These are phyloP conservation scores for Pichia kluyveri DNA, from an alignment of 805 yeast species.

Conservation along the genomic window DNA sequence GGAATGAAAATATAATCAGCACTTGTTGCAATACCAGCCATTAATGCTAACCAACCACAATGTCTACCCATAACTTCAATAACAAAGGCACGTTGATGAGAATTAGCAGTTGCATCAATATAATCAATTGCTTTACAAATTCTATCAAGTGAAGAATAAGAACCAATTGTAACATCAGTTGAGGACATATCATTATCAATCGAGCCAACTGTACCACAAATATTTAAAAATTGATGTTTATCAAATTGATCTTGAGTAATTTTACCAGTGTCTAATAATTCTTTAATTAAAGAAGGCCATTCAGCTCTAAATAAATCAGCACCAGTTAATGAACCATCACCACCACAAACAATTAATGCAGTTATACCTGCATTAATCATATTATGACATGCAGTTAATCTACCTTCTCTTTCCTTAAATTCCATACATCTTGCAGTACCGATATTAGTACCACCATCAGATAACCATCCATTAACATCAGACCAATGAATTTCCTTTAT, in stretches of 20 bases:
- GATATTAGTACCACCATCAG: constrained; percentile 67
- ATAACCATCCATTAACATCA: constrained; percentile 63
- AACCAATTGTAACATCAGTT: constrained; percentile 80
- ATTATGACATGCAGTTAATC: constrained; percentile 55
- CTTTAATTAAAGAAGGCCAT: constrained; percentile 65
- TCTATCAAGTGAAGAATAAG: constrained; percentile 67
- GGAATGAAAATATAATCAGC: constrained; percentile 79
- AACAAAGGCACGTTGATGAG: constrained; percentile 77
- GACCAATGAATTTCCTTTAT: constrained; percentile 62
- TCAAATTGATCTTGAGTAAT: constrained; percentile 39
- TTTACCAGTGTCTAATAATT: constrained; percentile 37
- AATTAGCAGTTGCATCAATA: constrained; percentile 76
- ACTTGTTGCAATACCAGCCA: constrained; percentile 74
- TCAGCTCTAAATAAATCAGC: constrained; percentile 70
- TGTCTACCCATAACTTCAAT: constrained; percentile 87
- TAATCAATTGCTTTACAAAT: constrained; percentile 70
- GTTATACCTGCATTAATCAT: constrained; percentile 66
- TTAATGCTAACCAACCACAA: constrained; percentile 80
- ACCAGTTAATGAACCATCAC: constrained; percentile 78
- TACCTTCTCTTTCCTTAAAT: constrained; percentile 58
- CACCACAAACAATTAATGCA: constrained; percentile 74
- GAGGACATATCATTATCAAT: constrained; percentile 79
- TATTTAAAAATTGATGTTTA: constrained; percentile 48
- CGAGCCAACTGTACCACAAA: constrained; percentile 74
- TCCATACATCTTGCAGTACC: constrained; percentile 72